Percentiles rank a stretch among this genome's conserved stretches.
Conservation (phyloP, 179 eudicot species). For the Spergularia azorica region DNA sequence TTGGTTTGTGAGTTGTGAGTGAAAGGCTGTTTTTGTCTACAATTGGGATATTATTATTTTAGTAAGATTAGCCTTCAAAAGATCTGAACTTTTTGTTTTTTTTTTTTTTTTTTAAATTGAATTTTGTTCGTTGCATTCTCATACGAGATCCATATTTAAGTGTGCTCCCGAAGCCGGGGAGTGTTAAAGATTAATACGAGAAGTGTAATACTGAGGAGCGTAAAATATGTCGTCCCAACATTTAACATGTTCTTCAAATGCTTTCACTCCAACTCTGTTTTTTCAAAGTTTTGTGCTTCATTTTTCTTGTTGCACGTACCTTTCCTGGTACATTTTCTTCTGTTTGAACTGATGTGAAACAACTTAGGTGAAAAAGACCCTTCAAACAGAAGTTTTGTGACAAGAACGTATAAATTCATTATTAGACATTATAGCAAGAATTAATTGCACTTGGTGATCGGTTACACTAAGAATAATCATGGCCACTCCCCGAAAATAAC, state of each 20-base stretch:
- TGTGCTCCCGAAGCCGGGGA: too few species aligned
- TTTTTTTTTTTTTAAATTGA: too few species aligned
- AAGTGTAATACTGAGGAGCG: too few species aligned
- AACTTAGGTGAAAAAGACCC: not conserved
- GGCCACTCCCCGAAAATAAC: not conserved
- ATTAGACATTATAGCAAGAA: slow-evolving; percentile 1
- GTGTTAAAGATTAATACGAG: too few species aligned
- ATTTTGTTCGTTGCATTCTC: too few species aligned
- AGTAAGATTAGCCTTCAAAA: not conserved
- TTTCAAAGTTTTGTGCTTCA: not conserved
- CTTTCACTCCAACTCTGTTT: too few species aligned
- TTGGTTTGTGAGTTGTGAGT: not conserved
- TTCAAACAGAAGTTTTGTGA: not conserved
- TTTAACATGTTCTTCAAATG: too few species aligned
- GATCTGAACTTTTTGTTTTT: not conserved
- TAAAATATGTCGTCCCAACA: too few species aligned
- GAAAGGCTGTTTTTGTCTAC: not conserved
- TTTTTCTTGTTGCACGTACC: not conserved
- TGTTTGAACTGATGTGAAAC: not conserved
- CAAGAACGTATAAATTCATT: not conserved
- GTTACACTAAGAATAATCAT: slow-evolving; percentile 3
- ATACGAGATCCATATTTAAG: too few species aligned
- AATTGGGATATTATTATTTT: not conserved
- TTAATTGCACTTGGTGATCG: slow-evolving; percentile 12
- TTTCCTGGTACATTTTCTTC: not conserved